These are phyloP conservation scores for Kodamaea sp. DNA, from an alignment of 1,139 yeast species.

Conservation along the genomic window DNA sequence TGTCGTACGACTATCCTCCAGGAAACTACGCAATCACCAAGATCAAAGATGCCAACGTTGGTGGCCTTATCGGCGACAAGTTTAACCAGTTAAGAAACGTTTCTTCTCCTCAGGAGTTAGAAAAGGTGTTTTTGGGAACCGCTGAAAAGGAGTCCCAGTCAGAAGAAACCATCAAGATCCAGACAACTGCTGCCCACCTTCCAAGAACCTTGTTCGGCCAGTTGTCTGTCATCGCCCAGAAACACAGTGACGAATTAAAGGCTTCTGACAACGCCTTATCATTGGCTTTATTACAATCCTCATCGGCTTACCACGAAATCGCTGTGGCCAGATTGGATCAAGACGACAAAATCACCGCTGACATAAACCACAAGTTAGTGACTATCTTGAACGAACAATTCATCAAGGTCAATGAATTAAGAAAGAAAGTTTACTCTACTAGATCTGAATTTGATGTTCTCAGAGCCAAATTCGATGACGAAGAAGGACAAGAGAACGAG, in stretches of 20 bases:
- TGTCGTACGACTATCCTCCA: slow-evolving; percentile 75
- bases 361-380: slow-evolving; percentile 57
- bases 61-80: slow-evolving; percentile 55
- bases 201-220: slow-evolving; percentile 51
- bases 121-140: slow-evolving; percentile 41
- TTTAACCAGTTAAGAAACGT: slow-evolving; percentile 62
- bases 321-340: slow-evolving; percentile 64
- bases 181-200: slow-evolving; percentile 34
- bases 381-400: slow-evolving; percentile 56
- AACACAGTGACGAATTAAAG: slow-evolving; percentile 42
- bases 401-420: slow-evolving; percentile 58
- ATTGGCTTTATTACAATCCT: slow-evolving; percentile 56
- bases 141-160: slow-evolving; percentile 16
- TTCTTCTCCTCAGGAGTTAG: slow-evolving; percentile 64
- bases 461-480: slow-evolving; percentile 42
- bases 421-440: slow-evolving; percentile 68
- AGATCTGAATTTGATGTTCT: slow-evolving; percentile 71
- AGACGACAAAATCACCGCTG: slow-evolving; percentile 59
- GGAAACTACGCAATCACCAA: slow-evolving; percentile 50
- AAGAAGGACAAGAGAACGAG: slow-evolving; percentile 45
- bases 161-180: slow-evolving; percentile 27
- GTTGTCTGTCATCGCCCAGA: slow-evolving; percentile 36
- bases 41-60: slow-evolving; percentile 61
- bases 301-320: slow-evolving; percentile 60
- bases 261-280: slow-evolving; percentile 49